Base-by-base conservation (phyloP, 352 stramenopile species). In the Pseudoperonospora humuli region DNA sequence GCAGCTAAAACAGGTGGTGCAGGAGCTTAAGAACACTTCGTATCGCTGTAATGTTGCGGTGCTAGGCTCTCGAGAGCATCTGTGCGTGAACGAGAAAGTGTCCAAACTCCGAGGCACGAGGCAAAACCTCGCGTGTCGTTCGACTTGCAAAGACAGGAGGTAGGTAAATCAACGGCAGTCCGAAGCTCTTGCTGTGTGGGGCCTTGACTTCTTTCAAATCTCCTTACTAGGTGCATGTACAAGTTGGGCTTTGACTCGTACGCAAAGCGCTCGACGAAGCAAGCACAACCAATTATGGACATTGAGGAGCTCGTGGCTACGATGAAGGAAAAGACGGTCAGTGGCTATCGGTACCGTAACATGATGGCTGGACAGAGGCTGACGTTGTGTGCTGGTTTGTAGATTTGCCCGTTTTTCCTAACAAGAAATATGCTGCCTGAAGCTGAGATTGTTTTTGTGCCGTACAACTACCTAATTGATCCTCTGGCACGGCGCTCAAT, bases 381-480 rank as follows among this genome's bases (percentile, higher is more conserved):
- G 19, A 50, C 7, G 14, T n/a, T 17, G 42, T 13, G 13, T 32
- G 31, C 40, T 35, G 7, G 3, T 44, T 28, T 38, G 8, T 23
- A 97, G 71, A 82, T 98, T 26, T 99, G 96, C 50, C 96, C 96
- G 2, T 99, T 99, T 64, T 99, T 97, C 61, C 66, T 97, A 35
- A 96, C 79, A 3, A 74, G 96, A 19, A 84, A 78, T 15, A 89
- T 95, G 42, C 55, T 97, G 5, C 67, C 87, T 2, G 70, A 97
- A 37, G 94, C 96, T 7, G 90, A 99, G 49, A 84, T 99, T 45
- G 67, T 99, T 19, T 95, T 99, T 44, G 87, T 99, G 45, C 97
- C 97, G 2, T 99, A 99, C 77, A 99, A 99, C 67, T 99, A 99
- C 64, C 71, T 99, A 0, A 96, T 99, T 64, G 96, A 99, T 54